These are phyloP conservation scores for Trypanosomatidae sp. DNA, from an alignment of 208 protist genomes.

Conservation along the genomic window DNA sequence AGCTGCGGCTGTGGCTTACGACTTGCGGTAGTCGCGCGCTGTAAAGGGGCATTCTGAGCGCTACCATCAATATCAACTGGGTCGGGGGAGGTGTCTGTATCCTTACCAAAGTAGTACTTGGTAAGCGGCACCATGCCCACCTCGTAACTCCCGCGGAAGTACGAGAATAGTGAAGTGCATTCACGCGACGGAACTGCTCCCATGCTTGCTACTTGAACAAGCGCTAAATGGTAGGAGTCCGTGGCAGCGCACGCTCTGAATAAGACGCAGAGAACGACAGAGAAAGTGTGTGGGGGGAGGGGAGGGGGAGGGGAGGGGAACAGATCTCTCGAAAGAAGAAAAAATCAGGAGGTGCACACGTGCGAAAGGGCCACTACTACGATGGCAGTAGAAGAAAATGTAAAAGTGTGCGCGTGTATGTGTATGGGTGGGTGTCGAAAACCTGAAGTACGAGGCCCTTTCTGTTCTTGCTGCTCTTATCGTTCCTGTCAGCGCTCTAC, in stretches of 20 bases:
- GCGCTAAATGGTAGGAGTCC: neutral
- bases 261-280: neutral
- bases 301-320: neutral
- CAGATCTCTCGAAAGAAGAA: neutral
- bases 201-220: conserved; percentile 32
- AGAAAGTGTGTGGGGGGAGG: neutral
- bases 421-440: neutral
- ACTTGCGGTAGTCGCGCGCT: neutral
- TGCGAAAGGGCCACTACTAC: neutral
- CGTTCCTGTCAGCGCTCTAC: neutral
- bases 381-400: neutral
- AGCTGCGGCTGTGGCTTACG: neutral
- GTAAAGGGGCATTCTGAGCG: neutral
- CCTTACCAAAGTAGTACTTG: conserved; percentile 64
- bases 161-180: conserved; percentile 72
- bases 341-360: neutral
- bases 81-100: conserved; percentile 7
- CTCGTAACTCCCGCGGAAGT: conserved; percentile 86
- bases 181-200: conserved; percentile 70
- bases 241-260: neutral
- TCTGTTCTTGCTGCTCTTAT: neutral
- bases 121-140: conserved; percentile 84
- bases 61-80: neutral
- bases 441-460: neutral
- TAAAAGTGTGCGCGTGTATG: neutral